A percentile compares a stretch with the other conserved stretches of the same genome.
Evolutionary conservation across 306 rosid species (phyloP).

Genomic region (Canavalia gladiata): DNA sequence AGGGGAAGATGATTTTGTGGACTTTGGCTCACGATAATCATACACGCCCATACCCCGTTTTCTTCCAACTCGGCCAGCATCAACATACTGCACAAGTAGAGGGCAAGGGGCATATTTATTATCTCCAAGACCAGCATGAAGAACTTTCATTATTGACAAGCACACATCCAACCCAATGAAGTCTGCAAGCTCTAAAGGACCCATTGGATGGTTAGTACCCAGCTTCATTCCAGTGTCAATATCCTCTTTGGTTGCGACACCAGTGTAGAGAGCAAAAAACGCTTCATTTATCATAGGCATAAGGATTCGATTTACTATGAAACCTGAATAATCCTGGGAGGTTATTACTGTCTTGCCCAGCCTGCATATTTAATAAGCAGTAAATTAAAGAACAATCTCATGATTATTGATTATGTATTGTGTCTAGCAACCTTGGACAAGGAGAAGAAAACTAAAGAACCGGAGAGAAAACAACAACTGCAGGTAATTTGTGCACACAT

Average conservation of each 20-base stretch:
- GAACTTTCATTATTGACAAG: constrained; percentile 90
- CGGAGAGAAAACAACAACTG: neutral
- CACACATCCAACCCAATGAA: constrained; percentile 97
- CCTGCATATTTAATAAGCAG: constrained; percentile 46
- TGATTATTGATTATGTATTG: neutral
- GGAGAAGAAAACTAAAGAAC: neutral
- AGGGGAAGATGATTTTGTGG: constrained; percentile 58
- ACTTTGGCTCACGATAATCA: constrained; percentile 53
- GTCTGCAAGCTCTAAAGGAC: constrained; percentile 95
- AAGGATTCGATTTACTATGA: constrained; percentile 83
- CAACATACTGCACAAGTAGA: constrained; percentile 83
- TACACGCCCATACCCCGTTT: constrained; percentile 91
- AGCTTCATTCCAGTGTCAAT: constrained; percentile 91
- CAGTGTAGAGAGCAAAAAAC: constrained; percentile 73
- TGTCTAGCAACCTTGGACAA: neutral
- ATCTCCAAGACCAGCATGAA: constrained; percentile 89
- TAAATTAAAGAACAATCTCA: constrained; percentile 14
- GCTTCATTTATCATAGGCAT: constrained; percentile 98
- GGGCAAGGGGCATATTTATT: constrained; percentile 89
- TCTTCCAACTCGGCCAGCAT: constrained; percentile 87
- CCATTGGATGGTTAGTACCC: constrained; percentile 97
- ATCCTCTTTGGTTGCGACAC: constrained; percentile 90
- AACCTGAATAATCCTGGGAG: constrained; percentile 87
- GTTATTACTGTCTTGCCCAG: constrained; percentile 56
- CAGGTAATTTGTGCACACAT: neutral